phyloP scores from a whole-genome alignment of 75 land plant species.

The Picea sitchensis region DNA sequence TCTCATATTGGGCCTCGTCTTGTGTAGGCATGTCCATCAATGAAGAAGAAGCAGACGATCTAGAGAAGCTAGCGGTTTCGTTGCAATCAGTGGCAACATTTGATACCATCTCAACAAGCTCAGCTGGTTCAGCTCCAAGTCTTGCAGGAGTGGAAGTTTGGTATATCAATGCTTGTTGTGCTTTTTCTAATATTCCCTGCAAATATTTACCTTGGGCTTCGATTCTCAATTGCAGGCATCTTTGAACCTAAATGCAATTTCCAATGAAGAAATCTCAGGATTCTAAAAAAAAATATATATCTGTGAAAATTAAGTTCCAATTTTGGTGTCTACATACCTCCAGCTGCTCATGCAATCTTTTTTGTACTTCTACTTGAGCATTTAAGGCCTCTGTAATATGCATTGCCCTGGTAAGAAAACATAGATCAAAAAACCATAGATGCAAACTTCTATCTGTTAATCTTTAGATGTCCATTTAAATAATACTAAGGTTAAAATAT shows the following conservation, averaged over 20 bases:
- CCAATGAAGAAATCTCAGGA: too few relatives aligned
- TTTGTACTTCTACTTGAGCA: constrained; percentile 16
- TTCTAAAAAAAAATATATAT: too few relatives aligned
- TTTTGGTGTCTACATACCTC: constrained; percentile 1
- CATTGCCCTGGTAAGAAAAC: constrained; percentile 2
- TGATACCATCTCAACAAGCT: constrained; percentile 32
- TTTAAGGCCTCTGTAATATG: constrained; percentile 15
- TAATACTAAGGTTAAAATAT: too few relatives aligned
- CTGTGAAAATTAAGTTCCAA: too few relatives aligned
- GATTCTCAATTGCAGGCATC: constrained; percentile 31
- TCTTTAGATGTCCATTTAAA: too few relatives aligned
- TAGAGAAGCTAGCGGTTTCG: too few relatives aligned
- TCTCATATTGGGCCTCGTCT: background rate
- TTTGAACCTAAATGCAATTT: constrained; percentile 21
- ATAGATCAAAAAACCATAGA: background rate
- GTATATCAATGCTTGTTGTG: constrained; percentile 24
- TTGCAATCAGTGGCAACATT: constrained; percentile 8
- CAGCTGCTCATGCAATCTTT: constrained; percentile 16
- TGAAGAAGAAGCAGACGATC: background rate
- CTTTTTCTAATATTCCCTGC: constrained; percentile 34
- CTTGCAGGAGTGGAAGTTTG: constrained; percentile 20
- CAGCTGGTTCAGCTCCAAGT: constrained; percentile 33
- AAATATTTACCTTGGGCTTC: constrained; percentile 46
- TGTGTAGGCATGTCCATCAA: constrained; percentile 3
- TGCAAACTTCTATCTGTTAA: too few relatives aligned